Evolutionary conservation across 2,329 filamentous ascomycete genomes (phyloP).

Genomic region (Cladophialophora yegresii): DNA sequence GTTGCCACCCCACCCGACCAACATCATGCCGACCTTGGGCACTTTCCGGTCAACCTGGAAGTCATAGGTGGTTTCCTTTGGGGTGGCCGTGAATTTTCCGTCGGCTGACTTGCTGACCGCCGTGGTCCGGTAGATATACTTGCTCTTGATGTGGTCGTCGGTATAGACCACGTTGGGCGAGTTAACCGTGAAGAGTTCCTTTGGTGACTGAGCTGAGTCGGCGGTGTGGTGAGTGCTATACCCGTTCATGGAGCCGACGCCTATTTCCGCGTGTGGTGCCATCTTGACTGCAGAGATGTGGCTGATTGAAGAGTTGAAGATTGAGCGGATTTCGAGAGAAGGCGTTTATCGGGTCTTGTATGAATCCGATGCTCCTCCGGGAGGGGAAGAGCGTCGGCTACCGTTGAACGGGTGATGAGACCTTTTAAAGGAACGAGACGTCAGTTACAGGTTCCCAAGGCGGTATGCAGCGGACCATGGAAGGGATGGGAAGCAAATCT

Average conservation of each 20-base stretch:
- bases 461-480: conserved; percentile 5
- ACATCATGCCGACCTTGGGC: conserved; percentile 93
- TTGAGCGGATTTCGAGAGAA: conserved; percentile 24
- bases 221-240: conserved; percentile 47
- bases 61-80: conserved; percentile 87
- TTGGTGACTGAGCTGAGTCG: conserved; percentile 43
- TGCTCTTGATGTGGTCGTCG: conserved; percentile 82
- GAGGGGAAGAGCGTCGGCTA: conserved; percentile 88
- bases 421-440: conserved; percentile 52
- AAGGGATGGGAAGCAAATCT: conserved; percentile 12
- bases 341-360: conserved; percentile 51
- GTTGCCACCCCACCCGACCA: conserved; percentile 97
- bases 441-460: conserved; percentile 15
- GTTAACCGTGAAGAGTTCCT: conserved; percentile 77
- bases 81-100: conserved; percentile 79
- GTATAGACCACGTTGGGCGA: conserved; percentile 93
- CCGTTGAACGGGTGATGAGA: conserved; percentile 95
- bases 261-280: conserved; percentile 83
- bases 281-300: conserved; percentile 56
- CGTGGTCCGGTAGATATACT: conserved; percentile 96
- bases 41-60: conserved; percentile 96
- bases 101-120: conserved; percentile 69
- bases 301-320: conserved; percentile 45
- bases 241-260: conserved; percentile 60
- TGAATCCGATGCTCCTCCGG: conserved; percentile 73